Evolutionary conservation across 2,329 filamentous ascomycete species (phyloP).

Genomic region (Diatrype stigma): DNA sequence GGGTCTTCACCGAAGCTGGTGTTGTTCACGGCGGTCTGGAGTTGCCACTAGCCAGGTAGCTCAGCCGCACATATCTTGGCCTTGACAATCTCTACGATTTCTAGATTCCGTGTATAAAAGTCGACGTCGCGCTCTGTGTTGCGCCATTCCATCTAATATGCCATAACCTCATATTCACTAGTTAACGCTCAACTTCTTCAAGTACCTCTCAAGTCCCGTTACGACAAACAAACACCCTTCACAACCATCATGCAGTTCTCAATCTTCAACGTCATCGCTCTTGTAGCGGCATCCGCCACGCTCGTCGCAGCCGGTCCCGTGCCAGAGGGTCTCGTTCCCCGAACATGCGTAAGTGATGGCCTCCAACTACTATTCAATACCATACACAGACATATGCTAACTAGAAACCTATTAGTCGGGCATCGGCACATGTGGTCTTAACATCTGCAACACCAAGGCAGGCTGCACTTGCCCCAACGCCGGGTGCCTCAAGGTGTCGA

Average conservation of each 20-base stretch:
- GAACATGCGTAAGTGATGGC: constrained; percentile 5
- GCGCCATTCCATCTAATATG: no score
- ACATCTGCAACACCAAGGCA: constrained; percentile 5
- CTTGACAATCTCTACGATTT: no score
- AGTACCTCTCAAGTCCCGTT: no score
- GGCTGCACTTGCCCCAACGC: constrained; percentile 7
- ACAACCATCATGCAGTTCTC: constrained; percentile 4
- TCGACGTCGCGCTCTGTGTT: no score
- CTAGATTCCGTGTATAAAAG: no score
- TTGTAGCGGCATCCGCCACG: constrained; percentile 1
- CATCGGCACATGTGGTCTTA: constrained; percentile 4
- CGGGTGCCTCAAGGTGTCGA: constrained; percentile 4
- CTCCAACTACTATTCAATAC: not conserved
- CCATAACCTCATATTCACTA: no score
- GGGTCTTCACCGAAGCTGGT: no score
- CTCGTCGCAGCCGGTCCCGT: constrained; percentile 5
- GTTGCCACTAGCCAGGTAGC: no score
- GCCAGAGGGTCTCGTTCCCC: constrained; percentile 5
- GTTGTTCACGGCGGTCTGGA: no score
- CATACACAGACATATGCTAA: not conserved
- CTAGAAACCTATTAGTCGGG: constrained; percentile 1
- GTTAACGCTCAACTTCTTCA: no score
- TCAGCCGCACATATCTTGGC: no score
- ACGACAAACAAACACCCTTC: no score
- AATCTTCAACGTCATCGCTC: constrained; percentile 1